Percentiles rank a stretch among this genome's conserved stretches.
Conservation (phyloP, 1,284 basidiomycete species). For the Ganoderma boninense region DNA sequence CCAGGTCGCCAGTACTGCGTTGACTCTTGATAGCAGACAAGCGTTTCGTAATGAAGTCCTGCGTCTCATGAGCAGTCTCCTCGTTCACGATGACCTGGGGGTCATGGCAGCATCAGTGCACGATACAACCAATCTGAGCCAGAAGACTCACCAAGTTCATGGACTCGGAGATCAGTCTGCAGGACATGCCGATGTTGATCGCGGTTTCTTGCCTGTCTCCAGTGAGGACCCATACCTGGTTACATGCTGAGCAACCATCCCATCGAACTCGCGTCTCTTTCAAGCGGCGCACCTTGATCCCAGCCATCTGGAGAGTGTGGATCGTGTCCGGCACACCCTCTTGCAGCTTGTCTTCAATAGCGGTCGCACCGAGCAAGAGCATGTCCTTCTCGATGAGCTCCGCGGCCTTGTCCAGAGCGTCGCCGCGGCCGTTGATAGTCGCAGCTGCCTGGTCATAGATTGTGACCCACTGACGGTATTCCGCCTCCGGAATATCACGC, state of each 20-base stretch:
- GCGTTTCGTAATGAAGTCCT: conserved; percentile 89
- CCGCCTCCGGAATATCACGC: conserved; percentile 89
- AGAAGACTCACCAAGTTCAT: conserved; percentile 85
- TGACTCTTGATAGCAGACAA: conserved; percentile 94
- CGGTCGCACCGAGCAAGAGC: conserved; percentile 93
- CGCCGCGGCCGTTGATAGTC: conserved; percentile 91
- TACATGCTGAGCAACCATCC: neutral
- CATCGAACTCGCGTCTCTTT: neutral
- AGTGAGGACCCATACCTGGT: conserved; percentile 94
- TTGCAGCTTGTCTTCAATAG: conserved; percentile 98
- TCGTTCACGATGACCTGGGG: conserved; percentile 93
- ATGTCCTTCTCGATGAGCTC: conserved; percentile 97
- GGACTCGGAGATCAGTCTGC: conserved; percentile 95
- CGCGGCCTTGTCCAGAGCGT: conserved; percentile 94
- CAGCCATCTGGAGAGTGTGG: conserved; percentile 96
- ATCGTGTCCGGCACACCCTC: conserved; percentile 99
- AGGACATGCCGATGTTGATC: conserved; percentile 99
- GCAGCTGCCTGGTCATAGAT: conserved; percentile 94
- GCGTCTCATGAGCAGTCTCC: conserved; percentile 83
- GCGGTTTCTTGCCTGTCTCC: conserved; percentile 99
- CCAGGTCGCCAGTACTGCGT: conserved; percentile 88
- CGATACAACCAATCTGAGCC: neutral
- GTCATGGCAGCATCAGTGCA: neutral
- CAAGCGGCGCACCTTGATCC: conserved; percentile 79
- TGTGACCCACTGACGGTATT: conserved; percentile 89